Evolutionary conservation across 768 basidiomycete genomes (phyloP), one percentile per base, ranked within the genome.

Genomic region (Boletus rubropictus): DNA sequence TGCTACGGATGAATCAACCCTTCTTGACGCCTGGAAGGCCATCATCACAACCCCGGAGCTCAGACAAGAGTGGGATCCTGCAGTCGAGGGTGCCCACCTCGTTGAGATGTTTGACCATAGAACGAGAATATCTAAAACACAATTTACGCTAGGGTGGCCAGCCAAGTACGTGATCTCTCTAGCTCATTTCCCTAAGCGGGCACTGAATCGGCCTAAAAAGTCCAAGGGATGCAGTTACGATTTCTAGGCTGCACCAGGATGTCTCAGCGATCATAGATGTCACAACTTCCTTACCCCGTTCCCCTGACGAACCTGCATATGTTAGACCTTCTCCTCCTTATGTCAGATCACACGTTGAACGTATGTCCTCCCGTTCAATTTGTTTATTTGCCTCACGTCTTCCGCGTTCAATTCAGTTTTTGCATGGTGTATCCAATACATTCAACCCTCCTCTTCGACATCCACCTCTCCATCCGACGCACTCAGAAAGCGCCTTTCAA

Each of bases 81-180:
- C 93, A 31, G 95, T 96, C 15, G 89, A 94, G 54, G 79, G 81
- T 38, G 82, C 91, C 1, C 80, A 81, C 54, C 69, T 91, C 14
- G 69, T 97, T 33, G 93, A 97, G 67, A 74, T 89, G 69, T 79
- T 95, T 47, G 94, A 96, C 66, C 80, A 81, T 33, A 77, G 78
- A 51, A 95, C 91, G 7, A 73, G 92, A 50, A 86, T 99, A 59
- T 77, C 79, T 18, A 91, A 89, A 71, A 96, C 92, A 0, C 89
- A 91, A 53, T 97, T 90, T 63, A 83, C 84, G 7, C 69, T 99
- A 9, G 95, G 95, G 1, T 99, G 95, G 95, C 95, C 95, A 47
- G 93, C 92, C 47, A 93, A 86, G 93, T 95, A 61, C 59, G 90
- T 77, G 58, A 88, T 75, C 12, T 28, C 15, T 32, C 44, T 40